Base-by-base conservation (phyloP, 1,284 basidiomycete genomes). In the Mycena citricolor region DNA sequence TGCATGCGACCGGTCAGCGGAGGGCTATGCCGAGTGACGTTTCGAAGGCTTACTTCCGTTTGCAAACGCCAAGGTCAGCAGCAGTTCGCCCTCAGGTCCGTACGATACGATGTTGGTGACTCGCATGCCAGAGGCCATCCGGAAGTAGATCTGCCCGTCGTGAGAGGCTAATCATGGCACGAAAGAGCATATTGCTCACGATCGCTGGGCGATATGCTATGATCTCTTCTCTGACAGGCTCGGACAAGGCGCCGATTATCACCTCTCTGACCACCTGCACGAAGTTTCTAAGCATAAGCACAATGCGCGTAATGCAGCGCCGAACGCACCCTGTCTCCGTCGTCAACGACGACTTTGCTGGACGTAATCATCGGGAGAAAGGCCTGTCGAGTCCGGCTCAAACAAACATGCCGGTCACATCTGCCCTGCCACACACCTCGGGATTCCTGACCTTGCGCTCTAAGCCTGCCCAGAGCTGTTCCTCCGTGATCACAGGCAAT, bases 71-170 rank as follows among this genome's bases (percentile, higher is more conserved):
- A 60, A 64, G 4, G 63, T 65, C 39, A 65, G 35, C 3, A 61
- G 23, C 29, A 66, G 35, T 30, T 62, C 53, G 25, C 57, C 55
- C 25, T 57, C 39, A 4, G 52, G 57, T 29, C 63, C 55, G 40
- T 62, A 63, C 5, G 63, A 65, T 3, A 66, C 13, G 4, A 58
- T 23, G 33, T 64, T 65, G 6, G 61, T 64, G 42, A 64, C 59
- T 10, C 57, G 56, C 5, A 25, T 51, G 4, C 56, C 58, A 0
- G 36, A 53, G n/a, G 43, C 47, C 32, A 58, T 55, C 22, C 63
- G 58, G 39, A 66, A 65, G 32, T 66, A 64, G 5, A 56, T 56
- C 64, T 65, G 32, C 22, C n/a, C n/a, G 16, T 13, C 24, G 16
- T 24, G 4, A 31, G 19, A 21, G 31, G 33, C 17, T 24, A 29